phyloP scores from a whole-genome alignment of 2,329 filamentous ascomycete genomes.

The Beauveria pseudobassiana region DNA sequence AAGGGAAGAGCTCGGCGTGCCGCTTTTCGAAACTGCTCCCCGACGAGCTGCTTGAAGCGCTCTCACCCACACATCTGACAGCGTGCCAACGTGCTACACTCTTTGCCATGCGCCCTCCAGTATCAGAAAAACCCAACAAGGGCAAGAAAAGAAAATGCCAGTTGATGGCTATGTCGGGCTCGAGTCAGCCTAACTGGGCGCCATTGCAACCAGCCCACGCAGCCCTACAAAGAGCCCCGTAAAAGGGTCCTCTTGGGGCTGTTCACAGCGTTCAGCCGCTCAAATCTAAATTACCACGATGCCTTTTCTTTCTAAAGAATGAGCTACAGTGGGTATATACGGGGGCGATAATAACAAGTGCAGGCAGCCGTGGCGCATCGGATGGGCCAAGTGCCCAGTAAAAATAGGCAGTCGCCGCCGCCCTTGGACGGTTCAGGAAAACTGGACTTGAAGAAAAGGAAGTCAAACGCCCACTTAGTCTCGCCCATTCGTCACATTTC shows the following conservation, averaged over 20 bases:
- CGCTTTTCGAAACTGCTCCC: not conserved
- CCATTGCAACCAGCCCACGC: not conserved
- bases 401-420: too few species aligned
- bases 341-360: not conserved
- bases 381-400: not conserved
- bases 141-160: not conserved
- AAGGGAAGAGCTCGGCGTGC: not conserved
- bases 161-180: not conserved
- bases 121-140: not conserved
- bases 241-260: not conserved
- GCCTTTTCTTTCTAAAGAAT: not conserved
- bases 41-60: not conserved
- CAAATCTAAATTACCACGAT: not conserved
- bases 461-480: not conserved
- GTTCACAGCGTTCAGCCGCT: not conserved
- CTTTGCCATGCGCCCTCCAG: not conserved
- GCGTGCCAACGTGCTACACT: not conserved
- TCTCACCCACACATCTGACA: not conserved
- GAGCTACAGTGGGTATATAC: too few species aligned
- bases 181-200: constrained; percentile 1
- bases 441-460: not conserved
- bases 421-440: not conserved
- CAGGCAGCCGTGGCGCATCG: not conserved
- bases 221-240: constrained; percentile 5
- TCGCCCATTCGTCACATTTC: not conserved